phyloP scores from a whole-genome alignment of 371 early-diverging fungal species.

The Lichtheimia hyalospora region DNA sequence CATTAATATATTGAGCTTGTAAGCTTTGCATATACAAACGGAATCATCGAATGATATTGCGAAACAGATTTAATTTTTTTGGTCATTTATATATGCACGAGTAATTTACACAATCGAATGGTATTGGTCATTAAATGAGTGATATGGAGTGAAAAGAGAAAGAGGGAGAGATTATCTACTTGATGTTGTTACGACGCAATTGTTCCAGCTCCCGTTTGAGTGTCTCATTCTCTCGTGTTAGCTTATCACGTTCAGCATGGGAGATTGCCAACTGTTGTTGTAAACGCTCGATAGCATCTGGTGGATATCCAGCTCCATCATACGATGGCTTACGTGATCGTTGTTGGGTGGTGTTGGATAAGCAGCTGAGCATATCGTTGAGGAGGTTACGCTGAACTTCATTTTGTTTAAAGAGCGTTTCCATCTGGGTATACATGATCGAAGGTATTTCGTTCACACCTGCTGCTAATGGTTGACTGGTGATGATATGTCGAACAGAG shows the following conservation, averaged over 20 bases:
- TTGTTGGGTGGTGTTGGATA: background rate
- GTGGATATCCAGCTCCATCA: background rate
- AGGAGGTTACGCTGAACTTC: constrained; percentile 34
- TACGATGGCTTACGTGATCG: background rate
- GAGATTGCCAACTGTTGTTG: constrained; percentile 46
- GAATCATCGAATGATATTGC: background rate
- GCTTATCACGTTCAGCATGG: constrained; percentile 50
- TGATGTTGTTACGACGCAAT: constrained; percentile 12
- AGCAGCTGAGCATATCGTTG: constrained; percentile 23
- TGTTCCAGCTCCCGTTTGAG: constrained; percentile 49
- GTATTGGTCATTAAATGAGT: constrained; percentile 1
- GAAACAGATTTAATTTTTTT: background rate
- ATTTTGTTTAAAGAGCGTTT: constrained; percentile 32
- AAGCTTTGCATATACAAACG: background rate
- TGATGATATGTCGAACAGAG: constrained; percentile 1
- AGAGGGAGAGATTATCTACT: background rate
- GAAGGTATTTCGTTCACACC: background rate
- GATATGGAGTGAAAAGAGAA: background rate
- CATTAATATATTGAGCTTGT: no score
- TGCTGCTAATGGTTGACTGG: constrained; percentile 3
- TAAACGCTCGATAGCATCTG: constrained; percentile 23
- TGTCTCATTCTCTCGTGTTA: constrained; percentile 54
- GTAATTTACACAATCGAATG: background rate
- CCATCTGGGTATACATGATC: constrained; percentile 27
- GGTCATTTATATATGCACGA: background rate